phyloP scores from a whole-genome alignment of 2,329 filamentous ascomycete genomes.

The Hypocreales sp. region DNA sequence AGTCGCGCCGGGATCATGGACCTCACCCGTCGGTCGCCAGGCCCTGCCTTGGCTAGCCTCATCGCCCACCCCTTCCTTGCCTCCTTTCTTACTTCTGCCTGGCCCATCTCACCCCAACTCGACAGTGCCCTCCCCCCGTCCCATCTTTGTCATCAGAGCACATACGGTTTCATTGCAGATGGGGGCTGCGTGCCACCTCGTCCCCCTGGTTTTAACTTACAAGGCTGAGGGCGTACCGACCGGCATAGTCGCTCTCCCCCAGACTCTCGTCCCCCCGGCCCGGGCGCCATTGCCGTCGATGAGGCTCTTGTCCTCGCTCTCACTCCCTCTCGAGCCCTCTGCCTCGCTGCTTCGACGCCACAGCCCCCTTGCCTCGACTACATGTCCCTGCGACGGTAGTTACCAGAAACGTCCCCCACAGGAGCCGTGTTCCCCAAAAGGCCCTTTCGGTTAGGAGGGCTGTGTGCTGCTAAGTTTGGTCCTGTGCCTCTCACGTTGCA shows the following conservation, averaged over 20 bases:
- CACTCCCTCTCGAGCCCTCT: conserved; percentile 1
- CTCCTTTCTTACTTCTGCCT: conserved; percentile 3
- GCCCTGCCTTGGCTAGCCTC: no score
- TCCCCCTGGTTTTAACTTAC: conserved; percentile 6
- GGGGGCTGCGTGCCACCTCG: conserved; percentile 8
- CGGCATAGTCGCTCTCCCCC: conserved; percentile 3
- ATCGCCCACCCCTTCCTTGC: not conserved
- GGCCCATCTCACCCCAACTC: conserved; percentile 1
- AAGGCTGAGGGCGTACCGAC: conserved; percentile 6
- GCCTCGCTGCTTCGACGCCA: conserved; percentile 4
- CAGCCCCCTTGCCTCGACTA: conserved; percentile 5
- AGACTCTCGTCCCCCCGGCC: conserved; percentile 2
- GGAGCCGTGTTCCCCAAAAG: conserved; percentile 9
- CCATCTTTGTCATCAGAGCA: conserved; percentile 4
- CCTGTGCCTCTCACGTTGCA: conserved; percentile 9
- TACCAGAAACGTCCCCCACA: conserved; percentile 16
- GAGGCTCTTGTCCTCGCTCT: conserved; percentile 3
- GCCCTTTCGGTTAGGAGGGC: conserved; percentile 20
- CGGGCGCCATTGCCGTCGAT: conserved; percentile 2
- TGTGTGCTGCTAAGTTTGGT: conserved; percentile 32
- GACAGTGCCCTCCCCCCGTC: conserved; percentile 4
- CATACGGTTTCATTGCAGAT: conserved; percentile 9
- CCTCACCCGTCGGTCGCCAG: no score
- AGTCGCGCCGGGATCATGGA: conserved; percentile 4
- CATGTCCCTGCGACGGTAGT: conserved; percentile 12